phyloP scores from a whole-genome alignment of 1,284 basidiomycete genomes.

The Cystobasidiaceae sp. region DNA sequence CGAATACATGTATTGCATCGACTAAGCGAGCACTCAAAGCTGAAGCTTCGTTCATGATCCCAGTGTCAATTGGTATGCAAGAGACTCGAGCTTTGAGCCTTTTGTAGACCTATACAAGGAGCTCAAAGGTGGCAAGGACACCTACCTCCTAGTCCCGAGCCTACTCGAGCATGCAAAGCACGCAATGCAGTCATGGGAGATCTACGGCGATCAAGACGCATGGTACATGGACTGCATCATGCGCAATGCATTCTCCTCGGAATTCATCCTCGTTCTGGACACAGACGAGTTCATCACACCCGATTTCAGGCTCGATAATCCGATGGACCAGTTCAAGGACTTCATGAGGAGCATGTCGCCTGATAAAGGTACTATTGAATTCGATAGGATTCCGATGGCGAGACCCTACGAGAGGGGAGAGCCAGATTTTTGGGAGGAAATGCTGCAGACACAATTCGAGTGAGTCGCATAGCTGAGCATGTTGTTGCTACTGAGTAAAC shows the following conservation, averaged over 20 bases:
- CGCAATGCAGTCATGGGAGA: constrained; percentile 5
- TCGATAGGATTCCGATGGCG: constrained; percentile 13
- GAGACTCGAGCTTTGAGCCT: neutral
- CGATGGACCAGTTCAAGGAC: constrained; percentile 18
- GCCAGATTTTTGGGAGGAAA: constrained; percentile 5
- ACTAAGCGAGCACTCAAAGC: neutral
- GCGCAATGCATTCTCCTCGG: constrained; percentile 11
- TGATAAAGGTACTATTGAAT: constrained; percentile 1
- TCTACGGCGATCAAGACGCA: constrained; percentile 22
- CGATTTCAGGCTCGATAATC: constrained; percentile 12
- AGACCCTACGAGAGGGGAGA: neutral
- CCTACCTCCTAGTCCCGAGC: neutral
- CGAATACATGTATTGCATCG: neutral
- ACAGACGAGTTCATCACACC: constrained; percentile 15
- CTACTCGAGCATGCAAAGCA: neutral
- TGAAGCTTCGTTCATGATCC: no score
- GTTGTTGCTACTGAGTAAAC: no score
- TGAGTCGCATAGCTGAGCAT: no score
- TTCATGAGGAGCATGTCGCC: constrained; percentile 2
- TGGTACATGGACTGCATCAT: constrained; percentile 28
- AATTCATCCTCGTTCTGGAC: constrained; percentile 21
- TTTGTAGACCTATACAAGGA: constrained; percentile 13
- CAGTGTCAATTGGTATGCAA: constrained; percentile 20
- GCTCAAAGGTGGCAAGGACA: constrained; percentile 9
- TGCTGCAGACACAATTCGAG: constrained; percentile 8